phyloP scores from a whole-genome alignment of 164 flowering plant genomes.

The Stephania japonica region DNA sequence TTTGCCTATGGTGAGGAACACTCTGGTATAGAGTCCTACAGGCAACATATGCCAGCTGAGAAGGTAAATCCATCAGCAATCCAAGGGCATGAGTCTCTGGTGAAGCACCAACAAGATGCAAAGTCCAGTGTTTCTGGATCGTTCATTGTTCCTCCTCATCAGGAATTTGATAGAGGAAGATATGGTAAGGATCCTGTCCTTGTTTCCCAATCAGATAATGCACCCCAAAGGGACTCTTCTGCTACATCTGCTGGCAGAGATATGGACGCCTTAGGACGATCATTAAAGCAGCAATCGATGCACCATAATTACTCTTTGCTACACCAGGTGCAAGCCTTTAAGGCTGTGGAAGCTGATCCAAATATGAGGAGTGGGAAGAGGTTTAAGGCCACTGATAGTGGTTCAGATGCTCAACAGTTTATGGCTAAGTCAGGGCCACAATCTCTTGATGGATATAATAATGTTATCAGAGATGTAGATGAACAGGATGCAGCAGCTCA shows the following conservation, averaged over 20 bases:
- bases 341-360: constrained; percentile 43
- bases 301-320: constrained; percentile 48
- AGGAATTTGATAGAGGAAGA: constrained; percentile 21
- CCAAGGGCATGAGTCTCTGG: constrained; percentile 16
- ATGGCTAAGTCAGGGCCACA: constrained; percentile 25
- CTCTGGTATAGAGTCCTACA: constrained; percentile 27
- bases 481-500: constrained; percentile 16
- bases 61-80: constrained; percentile 15
- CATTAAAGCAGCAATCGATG: constrained; percentile 32
- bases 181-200: constrained; percentile 13
- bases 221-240: constrained; percentile 22
- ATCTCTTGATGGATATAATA: constrained; percentile 25
- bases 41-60: constrained; percentile 21
- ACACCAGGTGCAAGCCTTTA: constrained; percentile 59
- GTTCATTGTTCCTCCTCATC: constrained; percentile 14
- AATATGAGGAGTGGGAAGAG: constrained; percentile 44
- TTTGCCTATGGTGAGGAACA: constrained; percentile 29
- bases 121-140: constrained; percentile 21
- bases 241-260: constrained; percentile 30
- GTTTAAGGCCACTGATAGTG: constrained; percentile 36
- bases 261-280: constrained; percentile 56
- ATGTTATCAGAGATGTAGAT: constrained; percentile 25
- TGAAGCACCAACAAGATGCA: constrained; percentile 16
- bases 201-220: constrained; percentile 14
- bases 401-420: constrained; percentile 31